These are phyloP conservation scores for Coemansia sp. DNA, from an alignment of 192 early-diverging fungal genomes.

Conservation along the genomic window DNA sequence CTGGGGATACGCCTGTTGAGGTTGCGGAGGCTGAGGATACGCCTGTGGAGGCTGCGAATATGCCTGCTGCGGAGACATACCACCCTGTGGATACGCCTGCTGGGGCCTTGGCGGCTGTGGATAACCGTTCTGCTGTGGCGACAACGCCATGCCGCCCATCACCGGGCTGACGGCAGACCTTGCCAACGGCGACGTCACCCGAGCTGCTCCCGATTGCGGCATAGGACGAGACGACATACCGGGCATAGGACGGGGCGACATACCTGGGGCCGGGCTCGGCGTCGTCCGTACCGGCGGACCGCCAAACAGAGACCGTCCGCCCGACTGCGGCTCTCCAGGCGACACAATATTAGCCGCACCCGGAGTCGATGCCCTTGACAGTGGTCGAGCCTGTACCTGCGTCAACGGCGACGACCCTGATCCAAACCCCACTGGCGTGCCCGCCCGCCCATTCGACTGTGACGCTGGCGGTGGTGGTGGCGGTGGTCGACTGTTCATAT, in stretches of 20 bases:
- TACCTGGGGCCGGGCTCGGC: constrained; percentile 21
- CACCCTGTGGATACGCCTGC: background rate
- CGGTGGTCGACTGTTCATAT: constrained; percentile 30
- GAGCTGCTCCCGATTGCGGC: constrained; percentile 13
- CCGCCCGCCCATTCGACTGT: constrained; percentile 14
- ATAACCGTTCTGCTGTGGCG: background rate
- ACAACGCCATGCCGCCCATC: background rate
- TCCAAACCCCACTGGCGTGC: constrained; percentile 51
- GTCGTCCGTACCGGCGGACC: constrained; percentile 34
- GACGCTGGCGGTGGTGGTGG: constrained; percentile 32
- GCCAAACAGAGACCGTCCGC: constrained; percentile 35
- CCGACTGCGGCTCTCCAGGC: constrained; percentile 10
- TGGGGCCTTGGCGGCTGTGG: background rate
- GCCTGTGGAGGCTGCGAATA: background rate
- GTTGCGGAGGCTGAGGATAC: constrained; percentile 1
- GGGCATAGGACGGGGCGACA: background rate
- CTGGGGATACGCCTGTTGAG: background rate
- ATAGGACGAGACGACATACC: constrained; percentile 2
- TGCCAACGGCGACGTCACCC: constrained; percentile 44
- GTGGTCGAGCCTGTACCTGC: constrained; percentile 42
- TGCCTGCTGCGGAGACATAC: background rate
- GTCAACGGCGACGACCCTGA: constrained; percentile 49
- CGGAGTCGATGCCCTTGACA: constrained; percentile 44
- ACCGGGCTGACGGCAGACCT: constrained; percentile 14
- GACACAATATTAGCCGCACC: constrained; percentile 15